Conservation (phyloP, 169 alveolate genomes). For the Babesia bigemina region DNA sequence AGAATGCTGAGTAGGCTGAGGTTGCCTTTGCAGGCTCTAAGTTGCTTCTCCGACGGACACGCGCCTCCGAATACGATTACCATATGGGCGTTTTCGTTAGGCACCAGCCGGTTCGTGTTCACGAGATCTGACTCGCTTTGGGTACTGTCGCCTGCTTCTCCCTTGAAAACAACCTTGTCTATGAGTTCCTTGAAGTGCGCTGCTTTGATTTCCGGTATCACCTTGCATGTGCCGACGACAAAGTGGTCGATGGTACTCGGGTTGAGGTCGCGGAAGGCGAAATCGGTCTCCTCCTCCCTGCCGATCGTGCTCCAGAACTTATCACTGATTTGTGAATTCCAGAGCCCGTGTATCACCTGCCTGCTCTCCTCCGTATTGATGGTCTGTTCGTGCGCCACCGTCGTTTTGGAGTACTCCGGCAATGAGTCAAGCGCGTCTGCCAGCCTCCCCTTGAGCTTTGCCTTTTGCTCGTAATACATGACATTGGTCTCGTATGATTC, state of each 20-base stretch:
- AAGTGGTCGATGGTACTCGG: conserved; percentile 19
- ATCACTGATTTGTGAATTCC: conserved; percentile 53
- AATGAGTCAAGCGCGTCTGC: neutral
- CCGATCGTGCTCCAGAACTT: conserved; percentile 42
- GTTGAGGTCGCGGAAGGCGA: conserved; percentile 14
- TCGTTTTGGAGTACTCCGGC: neutral
- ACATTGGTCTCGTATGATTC: neutral
- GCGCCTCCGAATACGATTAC: conserved; percentile 24
- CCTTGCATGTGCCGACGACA: conserved; percentile 6
- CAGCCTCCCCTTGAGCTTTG: neutral
- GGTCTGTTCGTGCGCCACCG: neutral
- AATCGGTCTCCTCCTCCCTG: conserved; percentile 20
- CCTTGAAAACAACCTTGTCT: neutral
- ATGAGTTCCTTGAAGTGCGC: conserved; percentile 10
- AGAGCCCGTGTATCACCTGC: conserved; percentile 51
- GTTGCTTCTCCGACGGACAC: conserved; percentile 13
- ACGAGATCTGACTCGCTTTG: neutral
- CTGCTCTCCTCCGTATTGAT: conserved; percentile 46
- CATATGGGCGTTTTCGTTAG: neutral
- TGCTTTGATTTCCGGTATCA: neutral
- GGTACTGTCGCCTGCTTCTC: neutral
- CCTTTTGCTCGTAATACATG: conserved; percentile 6
- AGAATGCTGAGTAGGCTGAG: neutral
- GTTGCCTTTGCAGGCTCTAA: conserved; percentile 3
- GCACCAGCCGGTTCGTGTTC: neutral